phyloP scores from a whole-genome alignment of 2,329 filamentous ascomycete genomes.

The Triangularia verruculosa region DNA sequence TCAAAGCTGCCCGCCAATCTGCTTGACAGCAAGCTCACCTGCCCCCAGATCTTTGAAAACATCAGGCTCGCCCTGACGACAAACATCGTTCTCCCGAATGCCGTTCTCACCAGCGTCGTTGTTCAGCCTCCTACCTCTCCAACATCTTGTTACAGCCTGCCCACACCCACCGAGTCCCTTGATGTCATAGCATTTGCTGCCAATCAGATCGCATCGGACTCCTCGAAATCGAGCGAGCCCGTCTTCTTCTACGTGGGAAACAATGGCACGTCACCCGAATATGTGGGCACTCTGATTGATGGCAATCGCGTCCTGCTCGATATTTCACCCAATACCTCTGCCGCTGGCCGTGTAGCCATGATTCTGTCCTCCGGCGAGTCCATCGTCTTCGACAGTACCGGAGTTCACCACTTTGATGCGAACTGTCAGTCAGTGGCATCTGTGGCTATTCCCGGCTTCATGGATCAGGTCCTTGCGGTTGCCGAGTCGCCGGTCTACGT shows the following conservation, averaged over 20 bases:
- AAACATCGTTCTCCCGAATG: constrained; percentile 16
- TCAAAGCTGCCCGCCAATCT: background rate
- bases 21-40: background rate
- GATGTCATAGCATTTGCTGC: constrained; percentile 23
- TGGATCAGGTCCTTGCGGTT: constrained; percentile 22
- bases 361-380: constrained; percentile 13
- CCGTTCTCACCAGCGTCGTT: constrained; percentile 23
- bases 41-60: constrained; percentile 10
- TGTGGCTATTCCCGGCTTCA: constrained; percentile 24
- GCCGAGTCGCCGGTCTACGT: background rate
- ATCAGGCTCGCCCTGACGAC: constrained; percentile 5
- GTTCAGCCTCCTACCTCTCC: constrained; percentile 26
- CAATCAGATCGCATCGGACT: constrained; percentile 6
- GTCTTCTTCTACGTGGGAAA: constrained; percentile 26
- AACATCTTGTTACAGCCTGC: constrained; percentile 26
- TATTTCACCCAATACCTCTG: too few relatives aligned
- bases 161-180: constrained; percentile 22
- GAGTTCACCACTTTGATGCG: constrained; percentile 26
- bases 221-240: constrained; percentile 14
- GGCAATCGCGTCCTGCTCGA: constrained; percentile 25
- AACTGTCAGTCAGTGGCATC: constrained; percentile 23
- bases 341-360: constrained; percentile 23
- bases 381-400: constrained; percentile 26
- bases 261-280: constrained; percentile 27
- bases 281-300: constrained; percentile 23